Evolutionary conservation across 176 grass and related monocot species (phyloP).

Genomic region (Triticum turgidum): DNA sequence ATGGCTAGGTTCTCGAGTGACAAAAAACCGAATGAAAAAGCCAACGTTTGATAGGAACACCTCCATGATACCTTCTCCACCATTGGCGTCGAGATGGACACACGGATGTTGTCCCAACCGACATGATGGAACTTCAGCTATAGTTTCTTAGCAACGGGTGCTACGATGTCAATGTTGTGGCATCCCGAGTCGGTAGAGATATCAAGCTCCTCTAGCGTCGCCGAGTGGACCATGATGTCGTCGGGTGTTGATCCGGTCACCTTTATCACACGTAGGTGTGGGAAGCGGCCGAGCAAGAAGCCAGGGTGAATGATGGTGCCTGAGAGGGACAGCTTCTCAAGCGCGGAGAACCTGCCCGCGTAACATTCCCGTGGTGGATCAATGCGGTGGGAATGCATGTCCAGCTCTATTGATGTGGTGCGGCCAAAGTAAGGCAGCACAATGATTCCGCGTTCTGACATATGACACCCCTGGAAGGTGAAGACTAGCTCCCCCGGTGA

Average conservation of each 20-base stretch:
- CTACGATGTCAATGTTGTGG: not conserved
- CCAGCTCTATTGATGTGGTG: not conserved
- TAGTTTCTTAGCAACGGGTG: not conserved
- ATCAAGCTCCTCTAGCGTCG: not conserved
- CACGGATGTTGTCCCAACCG: not conserved
- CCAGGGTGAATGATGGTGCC: not conserved
- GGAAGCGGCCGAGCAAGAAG: not conserved
- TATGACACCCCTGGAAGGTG: not conserved
- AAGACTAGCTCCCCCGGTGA: not conserved
- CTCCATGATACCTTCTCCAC: not conserved
- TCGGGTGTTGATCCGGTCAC: not conserved
- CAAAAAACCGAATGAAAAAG: no score
- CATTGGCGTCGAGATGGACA: not conserved
- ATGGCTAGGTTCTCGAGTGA: no score
- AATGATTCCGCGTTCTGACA: not conserved
- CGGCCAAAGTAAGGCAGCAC: not conserved
- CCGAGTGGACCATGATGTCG: not conserved
- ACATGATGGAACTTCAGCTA: not conserved
- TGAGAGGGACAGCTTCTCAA: not conserved
- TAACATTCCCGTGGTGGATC: not conserved
- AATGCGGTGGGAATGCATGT: not conserved
- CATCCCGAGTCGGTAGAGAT: not conserved
- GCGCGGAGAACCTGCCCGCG: not conserved
- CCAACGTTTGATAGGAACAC: not conserved
- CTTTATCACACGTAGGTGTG: not conserved